A percentile compares a stretch with the other conserved stretches of the same genome.
Evolutionary conservation across 2,329 filamentous ascomycete species (phyloP).

Genomic region (Trichophyton simii): DNA sequence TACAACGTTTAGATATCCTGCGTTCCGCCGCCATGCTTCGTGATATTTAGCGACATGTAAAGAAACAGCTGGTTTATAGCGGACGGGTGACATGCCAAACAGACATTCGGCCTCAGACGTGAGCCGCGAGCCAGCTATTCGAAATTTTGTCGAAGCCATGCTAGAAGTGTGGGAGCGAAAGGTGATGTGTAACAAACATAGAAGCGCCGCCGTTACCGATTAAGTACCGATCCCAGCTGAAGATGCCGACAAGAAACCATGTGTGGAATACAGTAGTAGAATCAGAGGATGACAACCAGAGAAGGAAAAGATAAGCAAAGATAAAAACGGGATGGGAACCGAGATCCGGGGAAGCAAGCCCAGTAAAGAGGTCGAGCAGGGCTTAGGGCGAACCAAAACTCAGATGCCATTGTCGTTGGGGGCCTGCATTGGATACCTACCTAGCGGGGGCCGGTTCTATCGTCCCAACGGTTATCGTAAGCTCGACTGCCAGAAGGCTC

Average conservation of each 20-base stretch:
- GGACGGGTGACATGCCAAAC: conserved; percentile 3
- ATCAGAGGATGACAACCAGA: conserved; percentile 16
- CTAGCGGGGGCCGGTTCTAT: conserved; percentile 30
- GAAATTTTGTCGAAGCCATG: conserved; percentile 25
- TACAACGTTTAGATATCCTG: conserved; percentile 32
- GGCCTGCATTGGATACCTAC: conserved; percentile 14
- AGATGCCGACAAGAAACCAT: conserved; percentile 24
- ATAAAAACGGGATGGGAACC: conserved; percentile 1
- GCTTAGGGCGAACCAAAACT: neutral
- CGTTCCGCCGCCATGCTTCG: conserved; percentile 32
- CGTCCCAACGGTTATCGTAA: conserved; percentile 29
- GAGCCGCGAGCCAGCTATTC: conserved; percentile 17
- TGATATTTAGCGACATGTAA: conserved; percentile 22
- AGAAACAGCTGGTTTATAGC: conserved; percentile 23
- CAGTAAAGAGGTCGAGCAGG: neutral
- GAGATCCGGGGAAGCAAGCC: neutral
- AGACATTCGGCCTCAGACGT: conserved; percentile 13
- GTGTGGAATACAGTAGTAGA: conserved; percentile 22
- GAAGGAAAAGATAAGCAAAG: conserved; percentile 15
- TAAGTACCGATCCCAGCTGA: conserved; percentile 22
- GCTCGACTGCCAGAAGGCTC: conserved; percentile 26
- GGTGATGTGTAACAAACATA: conserved; percentile 25
- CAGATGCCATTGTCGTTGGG: neutral
- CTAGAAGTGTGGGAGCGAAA: conserved; percentile 19
- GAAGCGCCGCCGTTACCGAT: conserved; percentile 27